Evolutionary conservation across 2,329 filamentous ascomycete genomes (phyloP).

Genomic region (Annulohypoxylon truncatum): DNA sequence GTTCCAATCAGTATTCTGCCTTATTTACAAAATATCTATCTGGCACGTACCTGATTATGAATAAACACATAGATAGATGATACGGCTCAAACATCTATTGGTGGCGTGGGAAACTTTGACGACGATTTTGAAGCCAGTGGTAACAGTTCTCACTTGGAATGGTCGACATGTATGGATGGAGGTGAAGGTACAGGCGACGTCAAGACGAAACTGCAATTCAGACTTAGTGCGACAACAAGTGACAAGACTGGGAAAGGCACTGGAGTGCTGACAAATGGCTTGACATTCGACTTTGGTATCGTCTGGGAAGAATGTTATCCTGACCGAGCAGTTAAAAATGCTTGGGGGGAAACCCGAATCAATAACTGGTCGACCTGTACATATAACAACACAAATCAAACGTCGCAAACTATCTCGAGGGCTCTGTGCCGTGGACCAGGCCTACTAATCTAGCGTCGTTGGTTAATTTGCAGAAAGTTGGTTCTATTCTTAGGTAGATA

Average conservation of each 20-base stretch:
- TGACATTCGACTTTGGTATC: slow-evolving; percentile 33
- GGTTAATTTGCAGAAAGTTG: neutral
- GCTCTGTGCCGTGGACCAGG: slow-evolving; percentile 20
- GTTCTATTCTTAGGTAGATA: neutral
- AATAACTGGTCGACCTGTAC: slow-evolving; percentile 36
- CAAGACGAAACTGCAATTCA: slow-evolving; percentile 35
- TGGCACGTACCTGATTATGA: neutral
- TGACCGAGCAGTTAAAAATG: slow-evolving; percentile 25
- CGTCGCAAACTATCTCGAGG: slow-evolving; percentile 8
- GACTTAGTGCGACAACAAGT: slow-evolving; percentile 26
- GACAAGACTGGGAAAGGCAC: slow-evolving; percentile 30
- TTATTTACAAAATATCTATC: neutral
- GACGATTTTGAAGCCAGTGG: slow-evolving; percentile 23
- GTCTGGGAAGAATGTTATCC: slow-evolving; percentile 37
- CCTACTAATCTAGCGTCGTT: neutral
- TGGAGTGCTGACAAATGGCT: slow-evolving; percentile 23
- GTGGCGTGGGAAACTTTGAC: slow-evolving; percentile 29
- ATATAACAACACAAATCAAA: slow-evolving; percentile 27
- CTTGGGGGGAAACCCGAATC: slow-evolving; percentile 34
- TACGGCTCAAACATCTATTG: slow-evolving; percentile 20
- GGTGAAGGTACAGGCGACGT: slow-evolving; percentile 33
- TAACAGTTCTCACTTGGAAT: slow-evolving; percentile 21
- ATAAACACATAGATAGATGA: slow-evolving; percentile 27
- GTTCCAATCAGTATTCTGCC: neutral
- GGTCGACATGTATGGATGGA: slow-evolving; percentile 40